These are phyloP conservation scores for Tuber brumale DNA, from an alignment of 495 filamentous ascomycete genomes.

Conservation along the genomic window DNA sequence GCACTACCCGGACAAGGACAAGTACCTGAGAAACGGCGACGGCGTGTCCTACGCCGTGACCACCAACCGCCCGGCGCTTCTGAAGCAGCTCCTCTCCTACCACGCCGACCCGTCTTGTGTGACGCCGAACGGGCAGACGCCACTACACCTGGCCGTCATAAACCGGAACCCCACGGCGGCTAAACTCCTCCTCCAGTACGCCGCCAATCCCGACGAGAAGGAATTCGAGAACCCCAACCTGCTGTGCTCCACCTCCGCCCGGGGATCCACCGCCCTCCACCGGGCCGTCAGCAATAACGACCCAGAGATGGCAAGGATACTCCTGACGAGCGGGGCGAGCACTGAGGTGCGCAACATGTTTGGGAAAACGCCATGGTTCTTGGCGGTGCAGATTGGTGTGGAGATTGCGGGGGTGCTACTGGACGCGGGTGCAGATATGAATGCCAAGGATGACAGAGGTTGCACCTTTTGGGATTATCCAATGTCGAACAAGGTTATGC, in stretches of 20 bases:
- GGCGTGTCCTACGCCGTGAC: not conserved
- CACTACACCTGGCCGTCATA: not conserved
- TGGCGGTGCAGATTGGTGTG: not conserved
- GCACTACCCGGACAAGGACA: not conserved
- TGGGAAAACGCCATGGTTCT: not conserved
- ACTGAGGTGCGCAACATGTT: not conserved
- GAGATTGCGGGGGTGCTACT: not conserved
- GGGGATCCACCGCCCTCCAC: not conserved
- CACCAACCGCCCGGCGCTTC: not conserved
- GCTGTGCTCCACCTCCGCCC: not conserved
- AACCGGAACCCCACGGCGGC: not conserved
- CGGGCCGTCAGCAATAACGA: not conserved
- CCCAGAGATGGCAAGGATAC: not conserved
- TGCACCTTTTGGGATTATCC: not conserved
- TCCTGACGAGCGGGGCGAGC: not conserved
- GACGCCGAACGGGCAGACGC: not conserved
- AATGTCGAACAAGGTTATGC: not conserved
- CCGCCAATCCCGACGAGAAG: not conserved
- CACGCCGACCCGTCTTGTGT: not conserved
- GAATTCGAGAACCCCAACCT: not conserved
- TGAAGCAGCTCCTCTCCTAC: slow-evolving; percentile 2
- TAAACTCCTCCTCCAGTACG: not conserved
- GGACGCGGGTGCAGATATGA: not conserved
- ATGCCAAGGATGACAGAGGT: not conserved
- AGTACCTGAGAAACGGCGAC: not conserved